Evolutionary conservation across 192 early-diverging fungal genomes (phyloP).

Genomic region (Lunasporangiospora selenospora): DNA sequence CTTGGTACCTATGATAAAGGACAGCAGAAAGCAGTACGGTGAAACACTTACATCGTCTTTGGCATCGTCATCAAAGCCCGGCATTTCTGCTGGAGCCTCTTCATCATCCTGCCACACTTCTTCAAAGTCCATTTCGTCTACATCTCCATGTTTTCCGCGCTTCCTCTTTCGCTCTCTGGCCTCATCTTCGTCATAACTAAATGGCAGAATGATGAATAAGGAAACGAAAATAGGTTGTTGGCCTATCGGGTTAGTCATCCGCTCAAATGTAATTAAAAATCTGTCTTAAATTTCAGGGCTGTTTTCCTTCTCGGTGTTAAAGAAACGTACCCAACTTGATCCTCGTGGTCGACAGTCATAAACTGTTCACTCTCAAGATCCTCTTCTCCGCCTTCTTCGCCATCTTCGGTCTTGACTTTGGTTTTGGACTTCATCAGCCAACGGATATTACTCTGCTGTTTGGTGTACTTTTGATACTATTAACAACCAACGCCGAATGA

Average conservation of each 20-base stretch:
- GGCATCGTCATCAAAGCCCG: conserved; percentile 70
- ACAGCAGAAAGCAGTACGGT: not conserved
- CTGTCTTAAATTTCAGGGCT: not conserved
- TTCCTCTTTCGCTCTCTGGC: conserved; percentile 40
- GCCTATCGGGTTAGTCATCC: no score
- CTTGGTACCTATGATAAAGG: not conserved
- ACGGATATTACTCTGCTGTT: conserved; percentile 56
- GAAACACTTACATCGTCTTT: conserved; percentile 55
- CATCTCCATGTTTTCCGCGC: conserved; percentile 58
- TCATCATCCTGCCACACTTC: conserved; percentile 86
- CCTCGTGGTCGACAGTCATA: conserved; percentile 61
- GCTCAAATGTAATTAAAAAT: no score
- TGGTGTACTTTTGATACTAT: conserved; percentile 50
- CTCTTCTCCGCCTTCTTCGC: conserved; percentile 50
- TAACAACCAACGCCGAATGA: not conserved
- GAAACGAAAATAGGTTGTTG: no score
- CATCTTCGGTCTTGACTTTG: conserved; percentile 46
- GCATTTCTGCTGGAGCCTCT: conserved; percentile 73
- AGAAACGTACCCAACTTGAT: conserved; percentile 37
- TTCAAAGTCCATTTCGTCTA: conserved; percentile 81
- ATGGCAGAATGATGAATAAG: not conserved
- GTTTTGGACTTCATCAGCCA: conserved; percentile 59
- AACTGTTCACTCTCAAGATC: conserved; percentile 40
- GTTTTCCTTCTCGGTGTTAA: no score
- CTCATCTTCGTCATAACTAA: conserved; percentile 42